A percentile compares a stretch with the other conserved stretches of the same genome.
These are phyloP conservation scores for Lablab purpureus DNA, from an alignment of 306 rosid genomes.

Conservation along the genomic window DNA sequence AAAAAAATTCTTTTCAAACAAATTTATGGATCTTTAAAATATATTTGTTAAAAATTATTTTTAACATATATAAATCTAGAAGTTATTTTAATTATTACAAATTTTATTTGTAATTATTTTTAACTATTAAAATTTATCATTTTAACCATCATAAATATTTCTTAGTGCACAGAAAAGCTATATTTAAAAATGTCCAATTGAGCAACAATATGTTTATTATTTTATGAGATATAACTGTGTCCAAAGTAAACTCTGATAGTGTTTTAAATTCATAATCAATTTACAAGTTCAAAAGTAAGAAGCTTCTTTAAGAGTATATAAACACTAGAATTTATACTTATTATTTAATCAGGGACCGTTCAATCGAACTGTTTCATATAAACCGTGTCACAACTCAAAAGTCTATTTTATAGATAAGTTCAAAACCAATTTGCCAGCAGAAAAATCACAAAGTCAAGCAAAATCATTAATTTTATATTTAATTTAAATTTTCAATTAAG, in stretches of 20 bases:
- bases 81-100: too few species aligned
- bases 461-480: conserved; percentile 8
- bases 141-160: too few species aligned
- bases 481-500: neutral
- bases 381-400: neutral
- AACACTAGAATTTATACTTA: neutral
- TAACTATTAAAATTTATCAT: too few species aligned
- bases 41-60: too few species aligned
- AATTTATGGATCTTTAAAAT: too few species aligned
- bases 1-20: too few species aligned
- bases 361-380: neutral
- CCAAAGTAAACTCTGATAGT: neutral
- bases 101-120: too few species aligned
- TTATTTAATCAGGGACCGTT: neutral
- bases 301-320: neutral
- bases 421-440: conserved; percentile 30
- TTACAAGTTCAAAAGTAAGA: conserved; percentile 9
- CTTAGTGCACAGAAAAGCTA: too few species aligned
- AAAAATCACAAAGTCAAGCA: neutral
- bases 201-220: conserved; percentile 8
- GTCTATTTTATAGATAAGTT: conserved; percentile 11
- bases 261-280: neutral
- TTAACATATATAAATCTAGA: too few species aligned
- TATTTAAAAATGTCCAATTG: neutral
- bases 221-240: neutral